These are phyloP conservation scores for Rutstroemia sp. DNA, from an alignment of 2,329 filamentous ascomycete species.

Conservation along the genomic window DNA sequence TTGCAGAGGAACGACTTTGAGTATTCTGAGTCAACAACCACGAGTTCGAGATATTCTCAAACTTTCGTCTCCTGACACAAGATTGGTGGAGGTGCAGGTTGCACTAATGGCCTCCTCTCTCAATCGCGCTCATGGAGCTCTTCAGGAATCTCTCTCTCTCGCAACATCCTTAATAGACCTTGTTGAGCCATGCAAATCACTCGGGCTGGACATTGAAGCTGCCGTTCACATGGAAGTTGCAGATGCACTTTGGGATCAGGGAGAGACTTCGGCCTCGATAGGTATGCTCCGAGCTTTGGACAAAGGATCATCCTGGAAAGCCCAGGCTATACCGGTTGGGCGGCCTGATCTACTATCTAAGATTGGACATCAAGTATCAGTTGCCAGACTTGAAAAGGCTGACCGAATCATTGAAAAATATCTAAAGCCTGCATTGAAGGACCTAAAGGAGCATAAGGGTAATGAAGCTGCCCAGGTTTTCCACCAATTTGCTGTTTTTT, in stretches of 20 bases:
- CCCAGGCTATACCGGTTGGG: constrained; percentile 65
- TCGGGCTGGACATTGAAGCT: constrained; percentile 72
- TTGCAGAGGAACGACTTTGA: constrained; percentile 75
- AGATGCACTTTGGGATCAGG: constrained; percentile 88
- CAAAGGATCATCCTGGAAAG: constrained; percentile 50
- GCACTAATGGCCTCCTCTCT: constrained; percentile 68
- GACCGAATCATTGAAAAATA: constrained; percentile 85
- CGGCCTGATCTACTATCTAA: constrained; percentile 77
- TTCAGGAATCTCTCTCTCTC: constrained; percentile 81
- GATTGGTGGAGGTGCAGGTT: constrained; percentile 67
- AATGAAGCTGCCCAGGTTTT: constrained; percentile 80
- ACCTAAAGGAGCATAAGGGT: constrained; percentile 62
- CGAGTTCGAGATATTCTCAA: constrained; percentile 53
- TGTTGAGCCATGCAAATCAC: constrained; percentile 56
- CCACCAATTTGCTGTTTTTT: constrained; percentile 92
- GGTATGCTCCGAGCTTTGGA: constrained; percentile 75
- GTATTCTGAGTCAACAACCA: constrained; percentile 66
- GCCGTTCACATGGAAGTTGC: constrained; percentile 76
- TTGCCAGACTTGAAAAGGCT: constrained; percentile 84
- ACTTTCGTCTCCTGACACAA: constrained; percentile 55
- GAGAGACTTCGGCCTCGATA: constrained; percentile 83
- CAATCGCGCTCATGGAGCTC: constrained; percentile 70
- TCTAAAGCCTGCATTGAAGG: constrained; percentile 73
- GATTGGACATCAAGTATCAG: constrained; percentile 80
- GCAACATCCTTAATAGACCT: constrained; percentile 78